Base-by-base conservation (phyloP, 228 moss, liverwort and hornwort genomes). In the Sphagnum fallax region DNA sequence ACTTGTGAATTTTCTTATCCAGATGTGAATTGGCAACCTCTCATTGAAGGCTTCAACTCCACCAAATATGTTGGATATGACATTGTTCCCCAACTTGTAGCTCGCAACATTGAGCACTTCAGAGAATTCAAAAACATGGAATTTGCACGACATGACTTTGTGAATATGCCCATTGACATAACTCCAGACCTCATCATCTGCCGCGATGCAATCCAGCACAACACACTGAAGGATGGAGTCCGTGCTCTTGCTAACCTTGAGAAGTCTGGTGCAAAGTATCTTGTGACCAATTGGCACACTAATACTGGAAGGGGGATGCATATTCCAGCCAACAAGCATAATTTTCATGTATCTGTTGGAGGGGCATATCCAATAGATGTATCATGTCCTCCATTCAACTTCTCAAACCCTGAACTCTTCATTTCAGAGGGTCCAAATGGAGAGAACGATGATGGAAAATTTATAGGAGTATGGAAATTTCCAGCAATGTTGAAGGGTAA, bases 1-100 rank as follows among this genome's bases (percentile, higher is more conserved):
- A 32, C 32, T 32, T 32, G 32, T 32, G 32, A 32, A 32, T 32
- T 32, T 32, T 32, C 32, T 32, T 18, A 47, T 76, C 65, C 84
- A 90, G 87, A 90, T 70, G 79, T 87, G 10, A 83, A 90, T 57
- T 90, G 90, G 90, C 90, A 90, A 63, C 80, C 87, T 8, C 70
- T 90, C 69, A 90, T 83, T 16, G 71, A 81, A 69, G 87, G 87
- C 9, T 84, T 90, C 77, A 85, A 87, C 64, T 66, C 80, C 55
- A 87, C 84, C 0, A 70, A 63, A 68, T 90, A 90, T 73, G 84
- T 83, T 0, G 89, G 89, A 0, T 90, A 77, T 69, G 87, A 87
- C 75, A 87, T 90, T 14, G 87, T 87, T 16, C 84, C 87, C 0
- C 75, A 78, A 55, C 75, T 90, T 76, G 83, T 87, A 53, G 12